Evolutionary conservation across 2,329 filamentous ascomycete genomes (phyloP).

Genomic region (Graphilbum sp.): DNA sequence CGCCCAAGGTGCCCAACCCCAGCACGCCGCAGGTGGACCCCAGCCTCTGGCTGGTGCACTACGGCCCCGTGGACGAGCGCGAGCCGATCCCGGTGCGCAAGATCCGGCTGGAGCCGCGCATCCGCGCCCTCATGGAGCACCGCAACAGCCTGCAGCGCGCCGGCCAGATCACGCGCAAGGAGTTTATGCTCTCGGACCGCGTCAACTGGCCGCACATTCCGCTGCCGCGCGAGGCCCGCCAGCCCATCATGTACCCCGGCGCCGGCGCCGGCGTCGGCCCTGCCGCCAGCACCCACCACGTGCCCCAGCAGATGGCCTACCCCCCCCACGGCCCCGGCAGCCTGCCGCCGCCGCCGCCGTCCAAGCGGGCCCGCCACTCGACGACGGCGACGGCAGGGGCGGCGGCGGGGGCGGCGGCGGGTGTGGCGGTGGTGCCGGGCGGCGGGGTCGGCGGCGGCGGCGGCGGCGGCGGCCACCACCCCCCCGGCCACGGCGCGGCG

Average conservation of each 20-base stretch:
- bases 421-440: too few relatives aligned
- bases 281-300: constrained; percentile 18
- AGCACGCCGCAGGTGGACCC: constrained; percentile 57
- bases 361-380: constrained; percentile 35
- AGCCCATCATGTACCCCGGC: constrained; percentile 33
- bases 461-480: too few relatives aligned
- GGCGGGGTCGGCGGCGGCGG: too few relatives aligned
- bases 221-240: constrained; percentile 39
- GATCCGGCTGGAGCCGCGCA: constrained; percentile 46
- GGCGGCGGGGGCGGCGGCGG: constrained; percentile 9
- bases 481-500: not conserved
- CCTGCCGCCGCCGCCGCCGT: constrained; percentile 34
- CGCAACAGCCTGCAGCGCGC: constrained; percentile 51
- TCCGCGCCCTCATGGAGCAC: constrained; percentile 43
- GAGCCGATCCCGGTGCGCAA: constrained; percentile 55
- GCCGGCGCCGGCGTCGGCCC: constrained; percentile 24
- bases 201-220: constrained; percentile 79
- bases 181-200: constrained; percentile 86
- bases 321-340: constrained; percentile 27
- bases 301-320: constrained; percentile 47
- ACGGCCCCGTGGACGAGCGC: constrained; percentile 57
- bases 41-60: constrained; percentile 82
- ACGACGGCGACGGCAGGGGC: constrained; percentile 13
- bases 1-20: constrained; percentile 51
- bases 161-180: constrained; percentile 72